Evolutionary conservation across 2,329 filamentous ascomycete species (phyloP), one percentile per base, ranked within the genome.

Genomic region (Lecanicillium sp.): DNA sequence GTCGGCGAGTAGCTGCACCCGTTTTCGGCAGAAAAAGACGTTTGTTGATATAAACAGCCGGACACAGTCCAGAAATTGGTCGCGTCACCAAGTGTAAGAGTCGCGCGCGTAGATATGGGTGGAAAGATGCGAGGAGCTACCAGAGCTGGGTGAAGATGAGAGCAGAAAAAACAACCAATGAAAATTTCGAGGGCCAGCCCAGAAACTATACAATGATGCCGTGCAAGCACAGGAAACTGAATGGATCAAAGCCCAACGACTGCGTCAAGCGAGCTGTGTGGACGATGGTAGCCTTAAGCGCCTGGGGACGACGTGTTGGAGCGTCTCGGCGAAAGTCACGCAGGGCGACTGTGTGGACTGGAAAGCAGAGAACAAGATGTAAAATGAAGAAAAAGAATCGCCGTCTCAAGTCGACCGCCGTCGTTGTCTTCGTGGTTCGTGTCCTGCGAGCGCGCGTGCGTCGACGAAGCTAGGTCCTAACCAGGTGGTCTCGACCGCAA

Each of bases 151-250:
- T 38, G 48, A 43, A 43, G 50, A 51, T 45, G 49, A 48, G 49
- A 46, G 38, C 52, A 48, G 46, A 49, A 46, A 55, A 50, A 49
- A 51, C 35, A 36, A 32, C 9, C 19, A 17, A 17, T 30, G 20
- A 9, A 29, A 17, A 33, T 16, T 54, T 62, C 65, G 67, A 71
- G 22, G 68, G 64, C 67, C 68, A 70, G 67, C 67, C 67, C 60
- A 54, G 50, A 57, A 59, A 51, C 45, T 53, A 48, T 48, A 45
- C 9, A 16, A 22, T 18, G 20, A 35, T 22, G 18, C 33, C 15
- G 9, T 35, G 28, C 16, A 51, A 53, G 42, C 50, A 51, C 47
- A 55, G 48, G 37, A 22, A 38, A 44, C 51, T 47, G 45, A 48
- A 46, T 45, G 51, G 50, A 51, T 45, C 46, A 45, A 48, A 46